Conservation (phyloP, 2,329 filamentous ascomycete species). For the Aspergillus eucalypticola region DNA sequence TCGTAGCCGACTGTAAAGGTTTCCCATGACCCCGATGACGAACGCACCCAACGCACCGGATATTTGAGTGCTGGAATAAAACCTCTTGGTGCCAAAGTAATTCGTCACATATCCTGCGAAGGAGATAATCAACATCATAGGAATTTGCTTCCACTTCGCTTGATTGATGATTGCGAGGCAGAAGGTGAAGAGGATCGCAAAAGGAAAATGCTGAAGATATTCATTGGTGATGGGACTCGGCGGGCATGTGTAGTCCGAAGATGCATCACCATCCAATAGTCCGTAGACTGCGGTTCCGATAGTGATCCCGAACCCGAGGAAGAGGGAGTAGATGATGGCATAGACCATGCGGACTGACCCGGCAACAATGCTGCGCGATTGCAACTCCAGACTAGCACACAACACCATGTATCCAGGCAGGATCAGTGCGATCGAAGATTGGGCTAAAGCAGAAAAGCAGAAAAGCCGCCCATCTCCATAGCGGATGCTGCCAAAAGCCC, state of each 20-base stretch:
- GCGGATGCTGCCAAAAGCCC: constrained; percentile 68
- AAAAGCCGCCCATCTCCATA: constrained; percentile 56
- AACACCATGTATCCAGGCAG: constrained; percentile 69
- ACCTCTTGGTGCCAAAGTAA: constrained; percentile 69
- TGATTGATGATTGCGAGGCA: constrained; percentile 80
- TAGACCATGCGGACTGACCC: constrained; percentile 77
- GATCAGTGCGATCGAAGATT: constrained; percentile 72
- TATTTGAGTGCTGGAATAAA: constrained; percentile 71
- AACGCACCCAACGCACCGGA: constrained; percentile 78
- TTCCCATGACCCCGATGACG: constrained; percentile 76
- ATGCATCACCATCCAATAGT: constrained; percentile 58
- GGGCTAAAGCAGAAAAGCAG: constrained; percentile 71
- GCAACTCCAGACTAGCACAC: constrained; percentile 65
- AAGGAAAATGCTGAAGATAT: constrained; percentile 63
- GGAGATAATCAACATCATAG: constrained; percentile 74
- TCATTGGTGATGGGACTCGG: constrained; percentile 54
- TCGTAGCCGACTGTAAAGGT: constrained; percentile 70
- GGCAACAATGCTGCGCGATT: constrained; percentile 68
- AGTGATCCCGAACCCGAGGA: constrained; percentile 72
- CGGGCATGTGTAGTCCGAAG: constrained; percentile 50
- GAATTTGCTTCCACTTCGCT: constrained; percentile 76
- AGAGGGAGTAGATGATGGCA: constrained; percentile 71
- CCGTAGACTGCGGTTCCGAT: constrained; percentile 66
- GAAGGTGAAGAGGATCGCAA: constrained; percentile 73
- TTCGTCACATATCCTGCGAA: constrained; percentile 76